Evolutionary conservation across 805 yeast genomes (phyloP), one percentile per base, ranked within the genome.

Genomic region (Yamadazyma scolyti): DNA sequence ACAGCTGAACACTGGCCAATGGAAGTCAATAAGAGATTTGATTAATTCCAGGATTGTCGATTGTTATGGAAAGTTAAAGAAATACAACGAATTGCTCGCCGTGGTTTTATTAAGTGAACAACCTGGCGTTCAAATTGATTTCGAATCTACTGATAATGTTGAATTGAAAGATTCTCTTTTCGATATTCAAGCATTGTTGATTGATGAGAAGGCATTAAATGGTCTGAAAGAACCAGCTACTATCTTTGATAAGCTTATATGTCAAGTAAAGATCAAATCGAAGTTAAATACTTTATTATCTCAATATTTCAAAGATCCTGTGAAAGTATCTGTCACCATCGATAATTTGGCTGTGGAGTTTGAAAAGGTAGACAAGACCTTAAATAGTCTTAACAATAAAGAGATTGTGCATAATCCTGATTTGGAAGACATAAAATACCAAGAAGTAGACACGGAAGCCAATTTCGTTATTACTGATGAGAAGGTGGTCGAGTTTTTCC

Each of bases 401-500:
- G 12, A 13, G 5, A 19, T 27, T 5, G 8, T 12, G 10, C 31
- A 27, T 15, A 16, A 22, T 8, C 16, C 11, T 9, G 12, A 5
- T 9, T 6, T 8, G 5, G 19, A 20, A 9, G 21, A 20, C 8
- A 19, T 22, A 3, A 9, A 20, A 9, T 11, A 28, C 8, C 31
- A 33, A 16, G 15, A 10, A 19, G 25, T 6, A 4, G 30, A 16
- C 19, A 14, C 9, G 2, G 14, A 17, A 9, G 29, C 36, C 3
- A 32, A 32, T 20, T 13, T 31, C 10, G 8, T 13, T 9, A 10
- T 41, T 20, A 16, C 9, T 5, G 23, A 27, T 9, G 15, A 23
- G 5, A 44, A 40, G 33, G 34, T 54, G 2, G 16, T 60, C 14
- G 52, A 58, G 19, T 43, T 49, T 25, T 13, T 39, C 7, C 56